A percentile compares a stretch with the other conserved stretches of the same genome.
Evolutionary conservation across 2,329 filamentous ascomycete genomes (phyloP).

Genomic region (Albophoma yamanashiensis): DNA sequence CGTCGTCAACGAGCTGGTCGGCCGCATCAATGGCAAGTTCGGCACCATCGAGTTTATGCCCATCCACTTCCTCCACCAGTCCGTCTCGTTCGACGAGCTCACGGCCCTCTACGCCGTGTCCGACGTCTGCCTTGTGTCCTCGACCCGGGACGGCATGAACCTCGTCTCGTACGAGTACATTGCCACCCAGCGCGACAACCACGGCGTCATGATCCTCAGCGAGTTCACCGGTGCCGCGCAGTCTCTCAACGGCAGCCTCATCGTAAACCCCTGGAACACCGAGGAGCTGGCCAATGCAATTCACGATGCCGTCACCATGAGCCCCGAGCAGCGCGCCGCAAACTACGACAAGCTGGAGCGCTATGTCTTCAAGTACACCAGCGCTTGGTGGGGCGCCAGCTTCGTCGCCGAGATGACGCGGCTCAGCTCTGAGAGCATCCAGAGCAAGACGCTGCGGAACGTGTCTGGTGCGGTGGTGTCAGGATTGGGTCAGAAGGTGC

Average conservation of each 20-base stretch:
- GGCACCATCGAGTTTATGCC: constrained; percentile 98
- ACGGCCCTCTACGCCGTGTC: constrained; percentile 88
- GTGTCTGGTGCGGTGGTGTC: constrained; percentile 26
- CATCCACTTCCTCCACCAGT: constrained; percentile 97
- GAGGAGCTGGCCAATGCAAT: constrained; percentile 90
- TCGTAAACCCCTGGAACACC: constrained; percentile 98
- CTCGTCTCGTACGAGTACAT: constrained; percentile 98
- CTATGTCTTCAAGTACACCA: constrained; percentile 97
- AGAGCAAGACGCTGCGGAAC: constrained; percentile 29
- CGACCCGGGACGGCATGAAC: constrained; percentile 98
- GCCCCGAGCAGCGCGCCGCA: constrained; percentile 69
- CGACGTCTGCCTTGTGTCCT: constrained; percentile 86
- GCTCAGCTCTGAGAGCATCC: constrained; percentile 27
- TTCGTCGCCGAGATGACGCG: constrained; percentile 77
- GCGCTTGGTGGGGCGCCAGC: constrained; percentile 90
- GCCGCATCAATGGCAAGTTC: constrained; percentile 93
- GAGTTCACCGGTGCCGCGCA: constrained; percentile 96
- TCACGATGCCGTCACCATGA: constrained; percentile 95
- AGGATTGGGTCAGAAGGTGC: constrained; percentile 16
- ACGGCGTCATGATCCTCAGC: constrained; percentile 89
- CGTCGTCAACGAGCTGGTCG: constrained; percentile 93
- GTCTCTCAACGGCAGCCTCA: constrained; percentile 82
- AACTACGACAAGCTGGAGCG: constrained; percentile 90
- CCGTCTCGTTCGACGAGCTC: constrained; percentile 87
- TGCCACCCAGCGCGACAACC: constrained; percentile 78